A percentile compares a stretch with the other conserved stretches of the same genome.
These are phyloP conservation scores for Ganoderma meredithae DNA, from an alignment of 1,284 basidiomycete species.

Conservation along the genomic window DNA sequence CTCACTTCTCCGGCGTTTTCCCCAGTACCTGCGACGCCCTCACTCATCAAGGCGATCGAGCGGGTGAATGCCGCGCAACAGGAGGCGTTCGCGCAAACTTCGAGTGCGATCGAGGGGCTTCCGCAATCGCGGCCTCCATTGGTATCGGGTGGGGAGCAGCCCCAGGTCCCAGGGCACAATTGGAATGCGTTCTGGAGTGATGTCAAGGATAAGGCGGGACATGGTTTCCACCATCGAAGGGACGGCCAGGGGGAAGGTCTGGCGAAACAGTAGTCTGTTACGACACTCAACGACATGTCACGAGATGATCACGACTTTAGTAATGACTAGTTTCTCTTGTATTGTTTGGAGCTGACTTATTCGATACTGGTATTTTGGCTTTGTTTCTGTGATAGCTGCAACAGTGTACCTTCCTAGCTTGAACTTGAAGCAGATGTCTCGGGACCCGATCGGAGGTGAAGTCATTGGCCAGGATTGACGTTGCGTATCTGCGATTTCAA, in stretches of 20 bases:
- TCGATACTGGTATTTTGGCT: slow-evolving; percentile 18
- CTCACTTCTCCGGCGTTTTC: slow-evolving; percentile 37
- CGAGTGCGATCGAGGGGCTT: slow-evolving; percentile 23
- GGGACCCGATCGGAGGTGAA: no score
- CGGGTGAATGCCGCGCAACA: slow-evolving; percentile 61
- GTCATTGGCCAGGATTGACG: no score
- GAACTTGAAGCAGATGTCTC: no score
- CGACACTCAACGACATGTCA: slow-evolving; percentile 33
- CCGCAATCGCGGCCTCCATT: slow-evolving; percentile 25
- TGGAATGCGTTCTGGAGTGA: slow-evolving; percentile 57
- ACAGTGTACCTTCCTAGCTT: no score
- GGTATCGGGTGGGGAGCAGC: slow-evolving; percentile 18
- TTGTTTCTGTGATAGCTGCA: no score
- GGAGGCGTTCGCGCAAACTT: slow-evolving; percentile 48
- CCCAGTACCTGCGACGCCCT: slow-evolving; percentile 66
- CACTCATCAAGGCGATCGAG: slow-evolving; percentile 64
- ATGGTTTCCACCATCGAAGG: slow-evolving; percentile 28
- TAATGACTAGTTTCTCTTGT: slow-evolving; percentile 6
- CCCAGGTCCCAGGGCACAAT: slow-evolving; percentile 26
- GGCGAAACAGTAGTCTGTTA: slow-evolving; percentile 22
- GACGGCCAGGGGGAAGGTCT: slow-evolving; percentile 7
- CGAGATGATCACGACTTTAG: slow-evolving; percentile 23
- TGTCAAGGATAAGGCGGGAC: slow-evolving; percentile 41
- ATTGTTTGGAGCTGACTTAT: slow-evolving; percentile 18
- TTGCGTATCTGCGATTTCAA: no score